Conservation (phyloP, 2,329 filamentous ascomycete species). For the Xylaria sp. region DNA sequence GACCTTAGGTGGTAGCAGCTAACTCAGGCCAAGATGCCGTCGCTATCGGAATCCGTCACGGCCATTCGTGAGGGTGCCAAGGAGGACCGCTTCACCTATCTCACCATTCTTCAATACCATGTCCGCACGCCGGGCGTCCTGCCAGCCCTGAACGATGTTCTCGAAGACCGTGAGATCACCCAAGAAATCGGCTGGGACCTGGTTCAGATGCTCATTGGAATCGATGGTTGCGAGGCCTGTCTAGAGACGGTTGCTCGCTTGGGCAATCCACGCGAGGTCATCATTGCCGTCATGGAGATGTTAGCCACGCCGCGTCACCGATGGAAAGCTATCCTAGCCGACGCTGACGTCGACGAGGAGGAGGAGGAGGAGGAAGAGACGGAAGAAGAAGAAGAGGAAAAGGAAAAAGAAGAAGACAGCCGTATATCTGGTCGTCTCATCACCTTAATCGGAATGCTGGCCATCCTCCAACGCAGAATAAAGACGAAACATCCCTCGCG, state of each 20-base stretch:
- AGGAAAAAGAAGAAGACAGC: slow-evolving; percentile 7
- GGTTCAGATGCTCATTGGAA: slow-evolving; percentile 65
- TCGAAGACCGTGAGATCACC: slow-evolving; percentile 63
- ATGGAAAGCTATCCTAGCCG: slow-evolving; percentile 34
- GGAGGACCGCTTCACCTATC: slow-evolving; percentile 66
- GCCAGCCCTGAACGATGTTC: slow-evolving; percentile 60
- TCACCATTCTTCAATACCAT: slow-evolving; percentile 60
- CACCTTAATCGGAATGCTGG: slow-evolving; percentile 63
- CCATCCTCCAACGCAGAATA: slow-evolving; percentile 67
- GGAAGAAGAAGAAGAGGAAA: slow-evolving; percentile 27
- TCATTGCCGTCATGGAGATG: slow-evolving; percentile 72
- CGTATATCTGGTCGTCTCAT: slow-evolving; percentile 52
- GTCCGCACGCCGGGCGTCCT: slow-evolving; percentile 40
- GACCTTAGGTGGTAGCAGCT: too few species aligned
- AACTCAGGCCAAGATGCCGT: slow-evolving; percentile 21
- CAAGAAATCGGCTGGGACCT: slow-evolving; percentile 80
- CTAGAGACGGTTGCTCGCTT: slow-evolving; percentile 69
- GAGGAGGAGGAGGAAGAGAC: slow-evolving; percentile 35
- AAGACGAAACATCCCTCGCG: slow-evolving; percentile 72
- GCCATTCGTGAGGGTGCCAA: slow-evolving; percentile 31
- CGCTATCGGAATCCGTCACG: slow-evolving; percentile 29
- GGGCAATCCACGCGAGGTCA: slow-evolving; percentile 75
- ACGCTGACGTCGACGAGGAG: slow-evolving; percentile 36
- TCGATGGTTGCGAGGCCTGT: slow-evolving; percentile 64
- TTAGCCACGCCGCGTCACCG: slow-evolving; percentile 52